Base-by-base conservation (phyloP, 345 rosid genomes). In the Hypericum androsaemum region DNA sequence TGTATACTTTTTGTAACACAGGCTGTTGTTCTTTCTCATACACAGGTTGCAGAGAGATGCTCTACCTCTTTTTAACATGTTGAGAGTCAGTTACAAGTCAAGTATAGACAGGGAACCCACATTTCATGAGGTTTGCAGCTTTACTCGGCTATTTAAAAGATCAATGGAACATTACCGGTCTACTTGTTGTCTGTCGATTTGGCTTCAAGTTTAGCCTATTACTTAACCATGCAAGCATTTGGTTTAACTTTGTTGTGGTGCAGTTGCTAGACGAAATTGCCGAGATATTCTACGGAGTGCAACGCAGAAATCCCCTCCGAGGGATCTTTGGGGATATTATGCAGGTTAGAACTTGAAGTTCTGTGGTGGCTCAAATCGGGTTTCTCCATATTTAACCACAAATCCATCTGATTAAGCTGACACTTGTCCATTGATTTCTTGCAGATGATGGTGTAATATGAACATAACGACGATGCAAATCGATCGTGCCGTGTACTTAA, bases 11-110 rank as follows among this genome's bases (percentile, higher is more conserved):
- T 4, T 22, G 32, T 22, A 22, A 22, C 32, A 22, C 1, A 22
- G 32, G 32, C 4, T 17, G 11, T 44, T 63, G 43, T 2, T 4
- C 7, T 52, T 5, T 37, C 43, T 39, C 6, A 6, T 4, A 22
- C 62, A 65, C 86, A 94, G 97, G 71, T 57, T 94, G 78, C 72
- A 78, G 77, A 86, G 90, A 75, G 97, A 86, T 66, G 94, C 99
- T n/a, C 67, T 83, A 54, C 97, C 95, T 8, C 90, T 92, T 58
- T 92, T 92, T 75, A 83, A 77, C 47, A 82, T 80, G 94, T 63
- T 88, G 77, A 83, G 86, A 73, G 73, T 59, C 45, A 80, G 68
- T 57, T 92, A 64, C 74, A 88, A 71, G 74, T 39, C 88, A 12
- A 69, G 83, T 63, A 62, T 83, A 68, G 94, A 88, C 64, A 71